Conservation (phyloP, 2,329 filamentous ascomycete species). For the Pleoardoris graminearum region DNA sequence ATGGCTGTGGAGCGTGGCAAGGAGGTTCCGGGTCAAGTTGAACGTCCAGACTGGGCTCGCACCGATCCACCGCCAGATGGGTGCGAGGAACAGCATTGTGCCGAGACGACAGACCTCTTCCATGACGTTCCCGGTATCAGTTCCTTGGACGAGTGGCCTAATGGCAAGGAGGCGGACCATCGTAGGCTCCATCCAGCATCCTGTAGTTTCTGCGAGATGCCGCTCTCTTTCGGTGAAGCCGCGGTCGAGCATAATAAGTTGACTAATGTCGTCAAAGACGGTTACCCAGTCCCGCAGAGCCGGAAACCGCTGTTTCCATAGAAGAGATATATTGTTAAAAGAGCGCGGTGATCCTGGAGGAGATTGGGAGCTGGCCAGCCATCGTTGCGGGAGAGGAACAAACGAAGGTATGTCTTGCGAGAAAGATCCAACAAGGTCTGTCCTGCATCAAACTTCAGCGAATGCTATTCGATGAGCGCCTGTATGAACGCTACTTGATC, state of each 20-base stretch:
- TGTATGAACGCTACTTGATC: constrained; percentile 2
- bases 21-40: constrained; percentile 26
- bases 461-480: neutral
- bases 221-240: constrained; percentile 29
- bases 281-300: constrained; percentile 31
- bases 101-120: constrained; percentile 38
- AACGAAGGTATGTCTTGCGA: constrained; percentile 33
- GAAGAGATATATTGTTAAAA: constrained; percentile 57
- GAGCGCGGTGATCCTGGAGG: constrained; percentile 64
- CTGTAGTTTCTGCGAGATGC: constrained; percentile 26
- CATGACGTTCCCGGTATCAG: constrained; percentile 20
- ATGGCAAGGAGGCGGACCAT: constrained; percentile 31
- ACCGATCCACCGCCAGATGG: constrained; percentile 32
- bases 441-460: constrained; percentile 12
- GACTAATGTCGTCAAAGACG: constrained; percentile 33
- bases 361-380: constrained; percentile 44
- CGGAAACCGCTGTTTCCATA: constrained; percentile 57
- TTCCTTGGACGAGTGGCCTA: constrained; percentile 23
- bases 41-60: constrained; percentile 31
- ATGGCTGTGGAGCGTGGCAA: constrained; percentile 23
- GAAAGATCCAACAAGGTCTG: constrained; percentile 34
- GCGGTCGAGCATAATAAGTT: constrained; percentile 31
- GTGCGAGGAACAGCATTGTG: constrained; percentile 32
- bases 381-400: constrained; percentile 28
- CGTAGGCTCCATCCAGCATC: constrained; percentile 36